A percentile compares a stretch with the other conserved stretches of the same genome.
Evolutionary conservation across 805 yeast genomes (phyloP).

Genomic region (Kuraishia hungarica): DNA sequence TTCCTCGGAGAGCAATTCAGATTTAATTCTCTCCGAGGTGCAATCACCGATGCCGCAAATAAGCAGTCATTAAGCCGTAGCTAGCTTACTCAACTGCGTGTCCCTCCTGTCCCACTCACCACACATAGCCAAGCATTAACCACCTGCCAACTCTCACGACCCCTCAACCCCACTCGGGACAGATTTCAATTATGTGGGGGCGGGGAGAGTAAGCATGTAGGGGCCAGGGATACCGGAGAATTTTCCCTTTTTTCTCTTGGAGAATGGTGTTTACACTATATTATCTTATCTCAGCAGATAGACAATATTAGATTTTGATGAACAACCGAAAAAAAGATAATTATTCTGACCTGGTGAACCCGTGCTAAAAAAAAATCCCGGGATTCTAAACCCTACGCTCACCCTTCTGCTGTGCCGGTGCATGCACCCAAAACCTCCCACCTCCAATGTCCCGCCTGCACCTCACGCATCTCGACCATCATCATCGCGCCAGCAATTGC

Average conservation of each 20-base stretch:
- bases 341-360: too few relatives aligned
- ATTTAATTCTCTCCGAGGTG: neutral
- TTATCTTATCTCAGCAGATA: too few relatives aligned
- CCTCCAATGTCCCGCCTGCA: neutral
- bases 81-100: neutral
- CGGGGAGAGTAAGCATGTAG: neutral
- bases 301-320: too few relatives aligned
- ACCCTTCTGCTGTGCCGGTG: too few relatives aligned
- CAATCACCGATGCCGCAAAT: neutral
- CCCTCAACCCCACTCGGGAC: neutral
- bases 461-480: neutral
- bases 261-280: neutral
- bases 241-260: neutral
- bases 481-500: neutral
- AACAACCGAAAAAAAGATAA: too few relatives aligned
- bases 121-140: neutral
- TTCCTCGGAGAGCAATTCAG: neutral
- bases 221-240: neutral
- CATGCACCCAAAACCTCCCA: neutral
- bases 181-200: neutral
- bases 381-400: neutral
- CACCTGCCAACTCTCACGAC: neutral
- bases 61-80: neutral
- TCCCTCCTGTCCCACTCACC: neutral
- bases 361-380: neutral